A percentile compares a stretch with the other conserved stretches of the same genome.
These are phyloP conservation scores for Blastomyces gilchristii DNA, from an alignment of 2,329 filamentous ascomycete genomes.

Conservation along the genomic window DNA sequence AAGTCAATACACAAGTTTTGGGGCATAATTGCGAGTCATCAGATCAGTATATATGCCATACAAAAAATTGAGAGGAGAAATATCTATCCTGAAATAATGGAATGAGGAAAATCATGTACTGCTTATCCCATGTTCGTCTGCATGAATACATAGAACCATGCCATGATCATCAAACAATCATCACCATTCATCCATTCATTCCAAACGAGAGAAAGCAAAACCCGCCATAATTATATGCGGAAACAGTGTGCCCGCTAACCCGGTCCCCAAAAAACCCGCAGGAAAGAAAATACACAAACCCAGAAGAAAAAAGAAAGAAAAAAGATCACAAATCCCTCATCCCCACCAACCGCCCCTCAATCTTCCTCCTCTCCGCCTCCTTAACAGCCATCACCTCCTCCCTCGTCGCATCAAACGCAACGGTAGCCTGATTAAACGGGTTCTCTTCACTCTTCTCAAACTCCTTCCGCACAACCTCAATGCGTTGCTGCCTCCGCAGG, in stretches of 20 bases:
- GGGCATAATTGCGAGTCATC: background rate
- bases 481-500: constrained; percentile 70
- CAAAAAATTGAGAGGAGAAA: background rate
- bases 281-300: background rate
- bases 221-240: background rate
- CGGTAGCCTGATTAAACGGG: constrained; percentile 79
- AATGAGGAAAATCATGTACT: background rate
- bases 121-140: background rate
- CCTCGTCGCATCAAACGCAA: constrained; percentile 63
- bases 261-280: background rate
- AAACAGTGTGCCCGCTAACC: background rate
- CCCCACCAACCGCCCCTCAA: constrained; percentile 55
- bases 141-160: background rate
- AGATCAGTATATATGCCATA: background rate
- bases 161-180: background rate
- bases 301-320: constrained; percentile 12
- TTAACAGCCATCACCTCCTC: constrained; percentile 62
- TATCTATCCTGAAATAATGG: background rate
- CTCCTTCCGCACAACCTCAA: constrained; percentile 76
- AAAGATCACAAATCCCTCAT: constrained; percentile 19
- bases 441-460: constrained; percentile 94
- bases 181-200: background rate
- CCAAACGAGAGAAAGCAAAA: background rate
- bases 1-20: background rate
- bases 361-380: constrained; percentile 58